Evolutionary conservation across 2,329 filamentous ascomycete species (phyloP).

Genomic region (Trichoderma hamatum): DNA sequence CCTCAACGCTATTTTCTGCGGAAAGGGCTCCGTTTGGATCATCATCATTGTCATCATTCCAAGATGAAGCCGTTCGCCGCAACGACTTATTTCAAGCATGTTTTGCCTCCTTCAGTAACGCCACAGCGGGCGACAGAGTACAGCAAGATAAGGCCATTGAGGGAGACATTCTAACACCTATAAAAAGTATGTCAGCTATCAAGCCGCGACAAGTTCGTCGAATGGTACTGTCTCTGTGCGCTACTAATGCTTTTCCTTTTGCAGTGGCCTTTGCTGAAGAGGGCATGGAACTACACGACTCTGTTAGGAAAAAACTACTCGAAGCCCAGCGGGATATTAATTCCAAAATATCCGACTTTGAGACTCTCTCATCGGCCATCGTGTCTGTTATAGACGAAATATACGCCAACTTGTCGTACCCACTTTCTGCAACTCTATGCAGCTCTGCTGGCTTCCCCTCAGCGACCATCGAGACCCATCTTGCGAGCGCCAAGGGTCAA

Average conservation of each 20-base stretch:
- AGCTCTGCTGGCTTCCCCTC: conserved; percentile 31
- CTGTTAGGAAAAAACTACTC: conserved; percentile 31
- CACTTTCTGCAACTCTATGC: conserved; percentile 40
- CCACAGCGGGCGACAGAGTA: background rate
- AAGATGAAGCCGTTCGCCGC: background rate
- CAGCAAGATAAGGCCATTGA: background rate
- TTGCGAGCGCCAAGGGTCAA: conserved; percentile 32
- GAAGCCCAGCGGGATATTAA: conserved; percentile 33
- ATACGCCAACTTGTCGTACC: conserved; percentile 40
- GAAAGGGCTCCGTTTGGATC: background rate
- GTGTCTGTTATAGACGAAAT: conserved; percentile 32
- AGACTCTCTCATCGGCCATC: conserved; percentile 27
- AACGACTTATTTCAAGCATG: conserved; percentile 34
- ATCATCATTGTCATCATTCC: background rate
- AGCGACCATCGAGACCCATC: conserved; percentile 36
- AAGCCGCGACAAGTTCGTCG: background rate
- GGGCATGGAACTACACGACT: conserved; percentile 32
- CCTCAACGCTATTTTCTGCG: conserved; percentile 29
- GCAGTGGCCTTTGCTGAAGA: conserved; percentile 34
- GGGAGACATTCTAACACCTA: conserved; percentile 23
- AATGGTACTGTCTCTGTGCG: background rate
- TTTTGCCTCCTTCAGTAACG: conserved; percentile 24
- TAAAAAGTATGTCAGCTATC: conserved; percentile 30
- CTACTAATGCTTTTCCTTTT: background rate
- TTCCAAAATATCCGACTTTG: conserved; percentile 31